phyloP scores from a whole-genome alignment of 1,284 basidiomycete genomes.

The Puccinia horiana region DNA sequence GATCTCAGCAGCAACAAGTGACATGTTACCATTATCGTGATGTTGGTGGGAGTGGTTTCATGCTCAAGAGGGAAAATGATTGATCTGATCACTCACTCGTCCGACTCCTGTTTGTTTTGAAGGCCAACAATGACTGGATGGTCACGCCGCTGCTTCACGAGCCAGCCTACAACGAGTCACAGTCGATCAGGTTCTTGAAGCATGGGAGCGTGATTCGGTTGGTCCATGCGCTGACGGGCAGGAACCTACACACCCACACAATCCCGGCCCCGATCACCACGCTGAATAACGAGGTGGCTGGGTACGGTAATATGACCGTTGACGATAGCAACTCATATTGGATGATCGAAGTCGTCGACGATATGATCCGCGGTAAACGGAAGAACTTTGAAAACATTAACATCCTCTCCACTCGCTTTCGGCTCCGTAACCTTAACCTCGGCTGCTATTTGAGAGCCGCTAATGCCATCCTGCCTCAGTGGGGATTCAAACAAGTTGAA shows the following conservation, averaged over 20 bases:
- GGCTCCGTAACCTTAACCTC: slow-evolving; percentile 75
- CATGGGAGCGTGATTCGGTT: slow-evolving; percentile 80
- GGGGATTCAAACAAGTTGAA: slow-evolving; percentile 99
- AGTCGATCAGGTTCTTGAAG: slow-evolving; percentile 71
- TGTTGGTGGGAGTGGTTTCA: slow-evolving; percentile 55
- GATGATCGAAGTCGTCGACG: slow-evolving; percentile 91
- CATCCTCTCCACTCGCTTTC: slow-evolving; percentile 82
- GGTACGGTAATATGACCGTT: slow-evolving; percentile 82
- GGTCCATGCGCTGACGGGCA: slow-evolving; percentile 74
- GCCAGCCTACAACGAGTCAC: slow-evolving; percentile 67
- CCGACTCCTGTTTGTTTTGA: neutral
- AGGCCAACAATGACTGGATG: slow-evolving; percentile 84
- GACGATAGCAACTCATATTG: slow-evolving; percentile 90
- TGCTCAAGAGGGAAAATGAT: neutral
- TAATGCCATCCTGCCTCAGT: slow-evolving; percentile 86
- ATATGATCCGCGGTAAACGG: slow-evolving; percentile 68
- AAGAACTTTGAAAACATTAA: slow-evolving; percentile 71
- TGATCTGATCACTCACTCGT: neutral
- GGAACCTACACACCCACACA: slow-evolving; percentile 90
- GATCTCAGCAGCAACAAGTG: slow-evolving; percentile 93
- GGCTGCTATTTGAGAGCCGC: slow-evolving; percentile 89
- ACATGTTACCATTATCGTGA: slow-evolving; percentile 99
- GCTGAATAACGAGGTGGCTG: slow-evolving; percentile 84
- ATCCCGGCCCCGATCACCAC: slow-evolving; percentile 87
- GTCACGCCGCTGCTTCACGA: slow-evolving; percentile 80